phyloP scores from a whole-genome alignment of 2,329 filamentous ascomycete species.

The Pseudogymnoascus sp. region DNA sequence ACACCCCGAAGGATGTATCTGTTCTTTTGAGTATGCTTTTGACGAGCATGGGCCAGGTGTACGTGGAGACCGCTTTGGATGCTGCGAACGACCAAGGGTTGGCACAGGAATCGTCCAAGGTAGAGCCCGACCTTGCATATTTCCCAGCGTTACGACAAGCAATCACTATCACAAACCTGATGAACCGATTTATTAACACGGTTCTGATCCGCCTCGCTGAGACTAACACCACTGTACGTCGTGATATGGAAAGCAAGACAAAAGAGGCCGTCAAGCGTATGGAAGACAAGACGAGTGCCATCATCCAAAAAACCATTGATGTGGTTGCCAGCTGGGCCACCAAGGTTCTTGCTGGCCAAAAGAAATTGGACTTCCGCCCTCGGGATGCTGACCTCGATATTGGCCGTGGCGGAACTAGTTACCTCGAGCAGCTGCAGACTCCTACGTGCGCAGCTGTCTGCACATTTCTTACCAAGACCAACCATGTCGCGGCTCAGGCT shows the following conservation, averaged over 20 bases:
- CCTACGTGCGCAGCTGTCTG: slow-evolving; percentile 74
- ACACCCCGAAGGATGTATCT: slow-evolving; percentile 90
- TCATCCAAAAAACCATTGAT: slow-evolving; percentile 61
- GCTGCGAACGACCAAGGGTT: slow-evolving; percentile 66
- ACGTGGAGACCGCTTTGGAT: slow-evolving; percentile 57
- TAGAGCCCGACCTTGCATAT: slow-evolving; percentile 81
- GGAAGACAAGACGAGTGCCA: slow-evolving; percentile 59
- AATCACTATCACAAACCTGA: slow-evolving; percentile 83
- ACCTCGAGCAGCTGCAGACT: slow-evolving; percentile 72
- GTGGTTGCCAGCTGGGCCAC: slow-evolving; percentile 54
- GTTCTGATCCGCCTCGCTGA: slow-evolving; percentile 85
- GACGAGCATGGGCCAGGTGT: slow-evolving; percentile 78
- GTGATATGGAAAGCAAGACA: slow-evolving; percentile 61
- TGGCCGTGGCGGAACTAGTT: slow-evolving; percentile 32
- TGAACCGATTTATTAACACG: slow-evolving; percentile 84
- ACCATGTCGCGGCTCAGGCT: slow-evolving; percentile 53
- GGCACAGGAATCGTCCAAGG: slow-evolving; percentile 68
- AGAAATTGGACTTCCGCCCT: slow-evolving; percentile 62
- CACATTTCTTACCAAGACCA: slow-evolving; percentile 65
- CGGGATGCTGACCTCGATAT: slow-evolving; percentile 51
- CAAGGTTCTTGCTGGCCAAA: slow-evolving; percentile 55
- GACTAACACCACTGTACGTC: slow-evolving; percentile 75
- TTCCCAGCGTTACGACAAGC: slow-evolving; percentile 70
- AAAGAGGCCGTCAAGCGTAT: slow-evolving; percentile 50
- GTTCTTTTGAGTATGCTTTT: slow-evolving; percentile 76